phyloP scores from a whole-genome alignment of 257 asterid genomes.

The Ocimum tenuiflorum region DNA sequence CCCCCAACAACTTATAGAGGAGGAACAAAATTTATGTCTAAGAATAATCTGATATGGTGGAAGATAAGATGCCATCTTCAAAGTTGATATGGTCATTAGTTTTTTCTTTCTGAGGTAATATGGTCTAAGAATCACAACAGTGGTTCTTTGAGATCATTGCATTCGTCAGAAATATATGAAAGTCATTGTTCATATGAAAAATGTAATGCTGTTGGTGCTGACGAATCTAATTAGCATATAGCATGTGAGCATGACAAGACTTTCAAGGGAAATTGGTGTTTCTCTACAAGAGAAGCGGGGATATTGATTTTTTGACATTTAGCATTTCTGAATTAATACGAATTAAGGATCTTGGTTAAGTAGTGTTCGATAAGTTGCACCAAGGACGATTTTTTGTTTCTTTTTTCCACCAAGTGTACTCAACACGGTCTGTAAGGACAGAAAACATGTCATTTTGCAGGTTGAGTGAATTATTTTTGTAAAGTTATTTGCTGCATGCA shows the following conservation, averaged over 20 bases:
- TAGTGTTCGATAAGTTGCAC: not conserved
- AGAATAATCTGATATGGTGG: not conserved
- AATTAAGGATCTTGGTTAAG: not conserved
- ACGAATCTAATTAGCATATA: not conserved
- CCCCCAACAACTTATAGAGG: not conserved
- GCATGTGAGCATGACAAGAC: not conserved
- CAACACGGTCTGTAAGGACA: not conserved
- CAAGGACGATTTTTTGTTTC: not conserved
- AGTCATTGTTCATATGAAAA: not conserved
- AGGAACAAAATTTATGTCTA: not conserved
- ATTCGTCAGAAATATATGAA: not conserved
- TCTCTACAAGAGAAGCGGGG: not conserved
- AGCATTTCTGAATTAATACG: not conserved
- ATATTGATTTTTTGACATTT: conserved; percentile 1
- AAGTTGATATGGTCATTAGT: not conserved
- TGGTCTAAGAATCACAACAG: not conserved
- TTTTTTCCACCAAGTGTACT: not conserved
- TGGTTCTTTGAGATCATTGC: not conserved
- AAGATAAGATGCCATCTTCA: not conserved
- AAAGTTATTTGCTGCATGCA: conserved; percentile 1
- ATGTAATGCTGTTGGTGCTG: not conserved
- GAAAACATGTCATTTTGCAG: not conserved
- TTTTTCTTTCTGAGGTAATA: no score
- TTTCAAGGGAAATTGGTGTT: not conserved
- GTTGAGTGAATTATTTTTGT: not conserved